phyloP scores from a whole-genome alignment of 2,329 filamentous ascomycete genomes.

The Fusarium tanahbumbuense region DNA sequence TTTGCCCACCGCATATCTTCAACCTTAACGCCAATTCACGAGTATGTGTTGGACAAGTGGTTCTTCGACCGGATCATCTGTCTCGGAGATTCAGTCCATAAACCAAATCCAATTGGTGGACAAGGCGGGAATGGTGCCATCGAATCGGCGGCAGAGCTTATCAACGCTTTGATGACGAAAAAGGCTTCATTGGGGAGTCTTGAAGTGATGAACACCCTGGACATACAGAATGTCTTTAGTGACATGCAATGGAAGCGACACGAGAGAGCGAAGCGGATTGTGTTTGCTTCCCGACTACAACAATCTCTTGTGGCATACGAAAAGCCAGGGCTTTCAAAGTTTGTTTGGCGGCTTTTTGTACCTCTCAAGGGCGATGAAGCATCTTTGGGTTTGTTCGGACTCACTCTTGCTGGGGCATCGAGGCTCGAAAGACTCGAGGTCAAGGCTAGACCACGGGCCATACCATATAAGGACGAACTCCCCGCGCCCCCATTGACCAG shows the following conservation, averaged over 20 bases:
- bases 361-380: background rate
- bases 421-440: background rate
- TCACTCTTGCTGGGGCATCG: background rate
- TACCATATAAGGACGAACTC: background rate
- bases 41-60: background rate
- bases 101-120: background rate
- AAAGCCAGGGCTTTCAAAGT: background rate
- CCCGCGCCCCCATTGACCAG: background rate
- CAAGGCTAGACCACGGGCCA: background rate
- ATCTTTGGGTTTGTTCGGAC: background rate
- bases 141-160: background rate
- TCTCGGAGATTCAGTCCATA: constrained; percentile 4
- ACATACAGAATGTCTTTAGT: background rate
- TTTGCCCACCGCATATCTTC: background rate
- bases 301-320: background rate
- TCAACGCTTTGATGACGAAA: background rate
- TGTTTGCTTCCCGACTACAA: background rate
- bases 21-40: background rate
- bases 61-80: background rate
- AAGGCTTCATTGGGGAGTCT: background rate
- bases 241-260: background rate
- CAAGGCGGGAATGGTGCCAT: constrained; percentile 1
- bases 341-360: background rate
- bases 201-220: background rate
- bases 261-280: background rate